phyloP scores from a whole-genome alignment of 176 grass and related monocot genomes.

The Oryza punctata region DNA sequence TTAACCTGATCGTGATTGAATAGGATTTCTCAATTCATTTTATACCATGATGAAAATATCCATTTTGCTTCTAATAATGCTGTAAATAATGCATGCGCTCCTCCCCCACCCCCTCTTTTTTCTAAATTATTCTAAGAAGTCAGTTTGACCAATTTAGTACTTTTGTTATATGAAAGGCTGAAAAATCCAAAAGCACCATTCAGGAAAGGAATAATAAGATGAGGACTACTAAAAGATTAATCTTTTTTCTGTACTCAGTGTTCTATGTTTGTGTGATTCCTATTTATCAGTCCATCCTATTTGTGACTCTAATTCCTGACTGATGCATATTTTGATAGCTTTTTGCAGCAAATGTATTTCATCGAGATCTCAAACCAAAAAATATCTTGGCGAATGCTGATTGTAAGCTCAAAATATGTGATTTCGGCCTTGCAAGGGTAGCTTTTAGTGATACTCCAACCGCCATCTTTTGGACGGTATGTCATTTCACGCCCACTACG shows the following conservation, averaged over 20 bases:
- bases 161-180: too few relatives aligned
- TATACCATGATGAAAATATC: neutral
- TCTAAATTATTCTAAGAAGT: too few relatives aligned
- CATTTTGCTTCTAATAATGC: neutral
- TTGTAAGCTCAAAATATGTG: slow-evolving; percentile 99
- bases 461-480: slow-evolving; percentile 97
- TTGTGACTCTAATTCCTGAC: slow-evolving; percentile 26
- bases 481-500: neutral
- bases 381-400: slow-evolving; percentile 98
- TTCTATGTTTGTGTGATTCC: neutral
- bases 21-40: neutral
- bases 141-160: too few relatives aligned
- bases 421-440: slow-evolving; percentile 94
- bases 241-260: neutral
- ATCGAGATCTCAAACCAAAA: slow-evolving; percentile 98
- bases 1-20: slow-evolving; percentile 21
- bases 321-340: slow-evolving; percentile 50
- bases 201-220: neutral
- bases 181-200: too few relatives aligned
- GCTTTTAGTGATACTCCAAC: slow-evolving; percentile 94
- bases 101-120: too few relatives aligned
- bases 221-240: neutral
- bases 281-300: slow-evolving; percentile 7
- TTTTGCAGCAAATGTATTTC: slow-evolving; percentile 93
- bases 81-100: too few relatives aligned